Evolutionary conservation across 257 asterid genomes (phyloP).

Genomic region (Cynanchum wilfordii): DNA sequence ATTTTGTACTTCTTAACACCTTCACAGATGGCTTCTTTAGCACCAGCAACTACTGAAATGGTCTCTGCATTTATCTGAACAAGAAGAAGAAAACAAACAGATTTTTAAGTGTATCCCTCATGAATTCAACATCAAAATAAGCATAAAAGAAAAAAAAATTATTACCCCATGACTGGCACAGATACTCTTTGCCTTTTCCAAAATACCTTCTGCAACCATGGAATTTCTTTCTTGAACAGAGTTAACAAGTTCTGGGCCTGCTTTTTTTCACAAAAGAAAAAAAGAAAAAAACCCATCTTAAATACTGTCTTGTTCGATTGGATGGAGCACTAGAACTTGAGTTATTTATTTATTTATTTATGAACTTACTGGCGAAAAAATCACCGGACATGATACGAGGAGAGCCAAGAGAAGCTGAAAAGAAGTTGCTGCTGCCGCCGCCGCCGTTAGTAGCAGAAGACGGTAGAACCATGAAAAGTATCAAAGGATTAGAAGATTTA

Average conservation of each 20-base stretch:
- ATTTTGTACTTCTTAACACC: constrained; percentile 12
- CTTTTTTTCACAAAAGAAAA: background rate
- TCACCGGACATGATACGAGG: constrained; percentile 14
- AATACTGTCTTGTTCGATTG: background rate
- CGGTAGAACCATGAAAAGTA: constrained; percentile 49
- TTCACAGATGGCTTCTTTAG: constrained; percentile 22
- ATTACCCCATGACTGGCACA: constrained; percentile 23
- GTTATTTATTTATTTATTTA: background rate
- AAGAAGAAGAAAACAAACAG: background rate
- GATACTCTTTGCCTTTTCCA: constrained; percentile 25
- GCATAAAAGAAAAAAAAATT: too few relatives aligned
- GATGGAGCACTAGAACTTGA: background rate
- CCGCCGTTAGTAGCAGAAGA: constrained; percentile 4
- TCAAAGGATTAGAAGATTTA: constrained; percentile 26
- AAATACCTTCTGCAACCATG: constrained; percentile 12
- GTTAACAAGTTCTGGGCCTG: constrained; percentile 18
- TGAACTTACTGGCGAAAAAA: constrained; percentile 14
- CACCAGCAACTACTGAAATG: constrained; percentile 8
- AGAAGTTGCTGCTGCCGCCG: background rate
- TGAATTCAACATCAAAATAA: too few relatives aligned
- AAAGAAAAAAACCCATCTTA: background rate
- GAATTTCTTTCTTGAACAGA: constrained; percentile 22
- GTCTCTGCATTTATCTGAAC: constrained; percentile 24
- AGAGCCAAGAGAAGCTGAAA: constrained; percentile 15
- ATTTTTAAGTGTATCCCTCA: too few relatives aligned